Evolutionary conservation across 495 filamentous ascomycete genomes (phyloP), one percentile per base, ranked within the genome.

Genomic region (Friedmanniomyces simplex): DNA sequence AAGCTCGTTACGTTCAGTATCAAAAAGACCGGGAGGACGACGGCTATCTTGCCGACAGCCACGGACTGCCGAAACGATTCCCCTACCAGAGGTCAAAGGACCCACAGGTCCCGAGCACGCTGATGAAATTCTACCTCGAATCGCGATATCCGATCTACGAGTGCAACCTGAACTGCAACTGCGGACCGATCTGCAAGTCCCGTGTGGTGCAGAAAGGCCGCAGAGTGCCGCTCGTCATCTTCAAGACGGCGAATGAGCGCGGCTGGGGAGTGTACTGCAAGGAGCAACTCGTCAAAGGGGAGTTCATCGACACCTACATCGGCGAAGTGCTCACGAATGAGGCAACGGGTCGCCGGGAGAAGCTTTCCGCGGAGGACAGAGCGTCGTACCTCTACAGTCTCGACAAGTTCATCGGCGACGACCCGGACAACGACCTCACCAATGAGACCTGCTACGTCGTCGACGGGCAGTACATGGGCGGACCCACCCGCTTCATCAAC

Each of bases 281-380:
- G 0, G 77, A 84, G 13, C 71, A 79, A 22, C 81, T 98, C 22
- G 73, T 78, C 55, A 75, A 78, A 51, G 91, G 91, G 6, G 86
- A 94, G 63, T 96, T 94, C 63, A 81, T 97, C 52, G 91, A 94
- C 64, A 78, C 79, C 21, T 97, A 97, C 59, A 82, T 89, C 14
- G 91, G 91, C 0, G 91, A 97, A 67, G 79, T 96, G 25, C 86
- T 97, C 59, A 88, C 86, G 0, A 74, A 78, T 22, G 68, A 78
- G 11, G 82, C 85, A 66, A 86, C 91, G 2, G 77, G 83, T 24
- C 62, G 71, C 1, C 83, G 93, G 7, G 84, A 89, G 26, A 71
- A 66, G 1, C 67, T 70, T 34, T 74, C 78, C 26, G 69, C 68
- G 57, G 64, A 71, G 2, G 20, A 69, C 7, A 85, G 82, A 64